Evolutionary conservation across 1,284 basidiomycete genomes (phyloP).

Genomic region (Pascua guehoae): DNA sequence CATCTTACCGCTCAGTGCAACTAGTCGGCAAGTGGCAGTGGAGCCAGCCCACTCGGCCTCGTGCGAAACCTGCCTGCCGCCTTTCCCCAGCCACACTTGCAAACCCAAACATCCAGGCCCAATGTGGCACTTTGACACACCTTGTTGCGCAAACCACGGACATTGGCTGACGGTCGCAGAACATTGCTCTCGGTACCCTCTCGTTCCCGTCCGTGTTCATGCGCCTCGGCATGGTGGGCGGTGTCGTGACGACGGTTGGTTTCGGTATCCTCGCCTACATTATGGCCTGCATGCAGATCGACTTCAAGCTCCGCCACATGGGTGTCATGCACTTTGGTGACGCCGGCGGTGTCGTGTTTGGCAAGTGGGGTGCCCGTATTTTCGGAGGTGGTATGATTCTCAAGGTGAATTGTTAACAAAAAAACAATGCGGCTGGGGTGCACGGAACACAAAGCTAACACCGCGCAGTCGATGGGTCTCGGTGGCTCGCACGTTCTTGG

Average conservation of each 20-base stretch:
- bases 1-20: too few species aligned
- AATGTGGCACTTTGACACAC: too few species aligned
- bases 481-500: conserved; percentile 42
- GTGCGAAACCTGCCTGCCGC: neutral
- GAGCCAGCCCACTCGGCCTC: neutral
- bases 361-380: conserved; percentile 33
- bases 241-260: conserved; percentile 33
- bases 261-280: conserved; percentile 36
- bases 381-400: conserved; percentile 35
- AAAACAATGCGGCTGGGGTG: neutral
- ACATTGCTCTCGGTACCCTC: conserved; percentile 41
- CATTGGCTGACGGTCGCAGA: conserved; percentile 14
- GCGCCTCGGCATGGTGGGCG: conserved; percentile 36
- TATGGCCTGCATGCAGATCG: conserved; percentile 40
- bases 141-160: too few species aligned
- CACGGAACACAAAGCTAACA: neutral
- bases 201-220: conserved; percentile 36
- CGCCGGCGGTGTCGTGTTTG: conserved; percentile 40
- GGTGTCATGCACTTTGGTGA: conserved; percentile 45
- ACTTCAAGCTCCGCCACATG: conserved; percentile 43
- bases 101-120: too few species aligned
- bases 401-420: conserved; percentile 26
- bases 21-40: neutral
- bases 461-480: conserved; percentile 31
- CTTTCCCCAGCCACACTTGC: neutral